phyloP scores from a whole-genome alignment of 257 asterid genomes.

The Lithospermum erythrorhizon region DNA sequence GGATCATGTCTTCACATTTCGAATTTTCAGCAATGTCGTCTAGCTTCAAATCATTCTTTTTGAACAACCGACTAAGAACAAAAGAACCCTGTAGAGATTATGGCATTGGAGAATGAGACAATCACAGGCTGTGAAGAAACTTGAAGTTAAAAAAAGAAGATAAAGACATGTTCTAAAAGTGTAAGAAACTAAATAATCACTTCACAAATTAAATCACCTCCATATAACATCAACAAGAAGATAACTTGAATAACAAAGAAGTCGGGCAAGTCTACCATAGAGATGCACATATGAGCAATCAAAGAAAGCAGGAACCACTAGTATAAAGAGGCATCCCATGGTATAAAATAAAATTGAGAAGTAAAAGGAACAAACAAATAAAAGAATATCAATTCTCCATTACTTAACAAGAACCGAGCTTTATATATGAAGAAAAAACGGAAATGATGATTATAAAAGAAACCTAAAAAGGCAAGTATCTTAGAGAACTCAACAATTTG shows the following conservation, averaged over 20 bases:
- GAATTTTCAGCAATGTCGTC: constrained; percentile 44
- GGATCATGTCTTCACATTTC: constrained; percentile 29
- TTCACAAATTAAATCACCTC: background rate
- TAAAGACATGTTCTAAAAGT: background rate
- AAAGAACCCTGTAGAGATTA: constrained; percentile 49
- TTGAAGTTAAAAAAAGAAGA: background rate
- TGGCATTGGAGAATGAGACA: background rate
- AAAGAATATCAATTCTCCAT: background rate
- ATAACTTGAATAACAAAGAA: no score
- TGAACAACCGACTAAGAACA: constrained; percentile 85
- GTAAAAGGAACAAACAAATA: no score
- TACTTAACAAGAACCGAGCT: background rate
- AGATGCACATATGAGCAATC: no score
- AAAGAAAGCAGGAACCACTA: no score
- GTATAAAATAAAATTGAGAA: no score
- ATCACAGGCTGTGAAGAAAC: no score
- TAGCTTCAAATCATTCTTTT: constrained; percentile 51
- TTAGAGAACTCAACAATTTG: no score
- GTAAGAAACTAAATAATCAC: constrained; percentile 3
- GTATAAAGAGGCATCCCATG: no score
- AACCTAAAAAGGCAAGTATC: no score
- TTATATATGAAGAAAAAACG: background rate
- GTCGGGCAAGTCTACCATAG: no score
- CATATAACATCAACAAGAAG: no score
- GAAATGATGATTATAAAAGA: no score